Base-by-base conservation (phyloP, 257 asterid species). In the Knoxia roxburghii region DNA sequence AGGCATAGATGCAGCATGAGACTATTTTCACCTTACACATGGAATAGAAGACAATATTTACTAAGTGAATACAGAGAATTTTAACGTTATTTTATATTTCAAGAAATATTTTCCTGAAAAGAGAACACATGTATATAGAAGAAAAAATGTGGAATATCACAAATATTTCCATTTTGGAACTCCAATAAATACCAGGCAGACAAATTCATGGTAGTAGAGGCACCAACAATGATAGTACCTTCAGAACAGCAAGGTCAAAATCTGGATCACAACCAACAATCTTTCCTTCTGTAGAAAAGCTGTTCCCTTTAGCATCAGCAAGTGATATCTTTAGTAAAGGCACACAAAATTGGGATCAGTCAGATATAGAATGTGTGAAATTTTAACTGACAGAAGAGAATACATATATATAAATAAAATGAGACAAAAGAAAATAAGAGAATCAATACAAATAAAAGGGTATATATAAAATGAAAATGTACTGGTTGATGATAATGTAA, bases 231-330 rank as follows among this genome's bases (percentile, higher is more conserved):
- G n/a, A n/a, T n/a, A 78, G 51, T 39, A 86, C 96, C 98, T 92
- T 92, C 56, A 89, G 86, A 72, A 89, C 83, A 37, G 96, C 98
- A 23, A 92, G 81, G 71, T 92, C 98, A 68, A 77, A 80, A 66
- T 86, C 95, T 26, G 78, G 96, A 86, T 91, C 98, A 66, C 66
- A 81, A 45, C 98, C 98, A n/a, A 87, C 73, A 55, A 91, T 61
- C 54, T 76, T 81, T 33, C 83, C 96, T 30, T 87, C 92, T 74
- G 81, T 77, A 21, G 80, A 78, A 41, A 88, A 71, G 66, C 23
- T 77, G 45, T 86, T 86, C 58, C 96, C 96, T 50, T 49, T 68
- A 55, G 91, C 82, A 78, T 87, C 95, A 55, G 83, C 85, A 45
- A 89, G 73, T 54, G 79, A 81, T 52, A 89, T 79, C 98, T 91